These are phyloP conservation scores for Gillenia trifoliata DNA, from an alignment of 306 rosid genomes.

Conservation along the genomic window DNA sequence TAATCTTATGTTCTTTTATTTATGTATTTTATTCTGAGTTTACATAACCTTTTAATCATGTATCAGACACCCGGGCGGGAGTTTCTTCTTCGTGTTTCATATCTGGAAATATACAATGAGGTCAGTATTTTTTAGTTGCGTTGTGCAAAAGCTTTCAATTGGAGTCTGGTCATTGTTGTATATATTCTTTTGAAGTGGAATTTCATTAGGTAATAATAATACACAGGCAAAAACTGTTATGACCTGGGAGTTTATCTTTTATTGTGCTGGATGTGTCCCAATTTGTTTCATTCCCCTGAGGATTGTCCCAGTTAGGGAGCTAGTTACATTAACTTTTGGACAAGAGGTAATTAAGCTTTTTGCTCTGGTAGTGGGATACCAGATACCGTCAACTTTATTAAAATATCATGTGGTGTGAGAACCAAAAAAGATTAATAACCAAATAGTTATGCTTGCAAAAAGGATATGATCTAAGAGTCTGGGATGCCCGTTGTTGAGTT, in stretches of 20 bases:
- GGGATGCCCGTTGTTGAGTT: neutral
- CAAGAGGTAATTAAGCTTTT: neutral
- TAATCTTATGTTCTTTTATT: neutral
- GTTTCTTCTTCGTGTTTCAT: conserved; percentile 82
- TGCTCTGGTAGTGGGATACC: neutral
- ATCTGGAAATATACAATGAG: conserved; percentile 91
- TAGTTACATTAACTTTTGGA: neutral
- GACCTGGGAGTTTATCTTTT: neutral
- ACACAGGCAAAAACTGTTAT: neutral
- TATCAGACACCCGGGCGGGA: conserved; percentile 75
- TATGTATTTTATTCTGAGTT: conserved; percentile 1
- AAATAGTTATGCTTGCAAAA: neutral
- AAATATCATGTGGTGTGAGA: no score
- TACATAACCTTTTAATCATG: conserved; percentile 19
- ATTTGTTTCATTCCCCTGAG: neutral
- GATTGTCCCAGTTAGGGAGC: neutral
- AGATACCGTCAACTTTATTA: neutral
- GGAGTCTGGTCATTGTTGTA: neutral
- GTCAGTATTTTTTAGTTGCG: conserved; percentile 35
- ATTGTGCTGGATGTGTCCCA: neutral
- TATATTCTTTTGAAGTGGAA: neutral
- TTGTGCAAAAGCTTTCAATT: neutral
- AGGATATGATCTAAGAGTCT: neutral
- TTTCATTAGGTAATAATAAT: neutral
- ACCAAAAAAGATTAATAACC: no score